Evolutionary conservation across 129 eudicot species (phyloP).

Genomic region (Pulicaria dysenterica): DNA sequence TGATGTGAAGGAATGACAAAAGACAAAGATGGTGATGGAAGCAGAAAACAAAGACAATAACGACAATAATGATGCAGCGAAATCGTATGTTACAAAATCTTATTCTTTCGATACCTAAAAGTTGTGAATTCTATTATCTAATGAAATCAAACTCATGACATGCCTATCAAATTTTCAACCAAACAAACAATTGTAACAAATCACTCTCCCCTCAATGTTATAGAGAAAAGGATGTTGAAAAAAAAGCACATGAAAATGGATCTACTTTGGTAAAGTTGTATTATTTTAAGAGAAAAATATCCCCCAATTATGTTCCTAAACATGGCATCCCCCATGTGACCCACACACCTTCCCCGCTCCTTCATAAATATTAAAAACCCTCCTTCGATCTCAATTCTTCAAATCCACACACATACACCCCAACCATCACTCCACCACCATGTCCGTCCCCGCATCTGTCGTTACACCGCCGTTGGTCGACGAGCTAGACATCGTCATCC

Average conservation of each 20-base stretch:
- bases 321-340: constrained; percentile 28
- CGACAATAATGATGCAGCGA: too few species aligned
- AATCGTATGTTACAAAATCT: too few species aligned
- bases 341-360: constrained; percentile 10
- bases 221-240: too few species aligned
- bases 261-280: neutral
- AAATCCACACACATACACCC: neutral
- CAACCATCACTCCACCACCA: constrained; percentile 23
- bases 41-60: too few species aligned
- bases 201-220: too few species aligned
- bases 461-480: constrained; percentile 48
- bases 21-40: too few species aligned
- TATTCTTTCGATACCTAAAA: too few species aligned
- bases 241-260: neutral
- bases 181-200: too few species aligned
- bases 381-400: neutral
- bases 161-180: too few species aligned
- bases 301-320: neutral
- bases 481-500: constrained; percentile 72
- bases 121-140: too few species aligned
- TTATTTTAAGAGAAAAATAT: neutral
- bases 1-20: too few species aligned
- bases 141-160: too few species aligned
- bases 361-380: constrained; percentile 18
- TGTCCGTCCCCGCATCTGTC: constrained; percentile 34